These are phyloP conservation scores for Agrocybe praecox DNA, from an alignment of 768 basidiomycete species.

Conservation along the genomic window DNA sequence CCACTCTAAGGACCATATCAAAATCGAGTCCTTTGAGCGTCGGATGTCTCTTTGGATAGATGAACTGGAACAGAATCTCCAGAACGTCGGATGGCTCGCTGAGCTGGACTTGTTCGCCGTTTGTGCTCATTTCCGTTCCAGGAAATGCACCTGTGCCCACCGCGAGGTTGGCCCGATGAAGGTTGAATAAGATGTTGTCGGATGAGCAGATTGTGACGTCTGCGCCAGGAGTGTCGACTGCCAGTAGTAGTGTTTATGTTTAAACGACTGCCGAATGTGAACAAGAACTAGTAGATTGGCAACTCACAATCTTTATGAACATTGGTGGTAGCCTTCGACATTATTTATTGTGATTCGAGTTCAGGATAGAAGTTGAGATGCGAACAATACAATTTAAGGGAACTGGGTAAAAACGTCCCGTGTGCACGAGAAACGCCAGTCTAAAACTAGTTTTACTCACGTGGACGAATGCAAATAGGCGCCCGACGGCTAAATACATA, in stretches of 20 bases:
- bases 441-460: slow-evolving; percentile 12
- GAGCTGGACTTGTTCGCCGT: slow-evolving; percentile 1
- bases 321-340: no score
- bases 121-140: slow-evolving; percentile 14
- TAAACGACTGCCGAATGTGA: no score
- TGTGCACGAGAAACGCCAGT: slow-evolving; percentile 16
- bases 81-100: neutral
- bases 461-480: slow-evolving; percentile 14
- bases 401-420: slow-evolving; percentile 31
- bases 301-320: no score
- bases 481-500: no score
- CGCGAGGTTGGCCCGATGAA: slow-evolving; percentile 1
- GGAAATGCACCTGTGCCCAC: slow-evolving; percentile 1
- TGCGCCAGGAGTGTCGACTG: neutral
- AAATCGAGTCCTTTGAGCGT: slow-evolving; percentile 18
- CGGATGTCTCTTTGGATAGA: slow-evolving; percentile 24
- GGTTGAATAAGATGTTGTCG: slow-evolving; percentile 2
- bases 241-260: no score
- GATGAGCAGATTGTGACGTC: slow-evolving; percentile 2
- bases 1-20: slow-evolving; percentile 8
- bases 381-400: no score
- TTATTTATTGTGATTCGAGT: no score
- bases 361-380: no score
- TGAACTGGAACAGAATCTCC: slow-evolving; percentile 7
- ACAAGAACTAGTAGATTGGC: no score